These are phyloP conservation scores for Acanthamoeba royreba DNA, from an alignment of 208 protist genomes.

Conservation along the genomic window DNA sequence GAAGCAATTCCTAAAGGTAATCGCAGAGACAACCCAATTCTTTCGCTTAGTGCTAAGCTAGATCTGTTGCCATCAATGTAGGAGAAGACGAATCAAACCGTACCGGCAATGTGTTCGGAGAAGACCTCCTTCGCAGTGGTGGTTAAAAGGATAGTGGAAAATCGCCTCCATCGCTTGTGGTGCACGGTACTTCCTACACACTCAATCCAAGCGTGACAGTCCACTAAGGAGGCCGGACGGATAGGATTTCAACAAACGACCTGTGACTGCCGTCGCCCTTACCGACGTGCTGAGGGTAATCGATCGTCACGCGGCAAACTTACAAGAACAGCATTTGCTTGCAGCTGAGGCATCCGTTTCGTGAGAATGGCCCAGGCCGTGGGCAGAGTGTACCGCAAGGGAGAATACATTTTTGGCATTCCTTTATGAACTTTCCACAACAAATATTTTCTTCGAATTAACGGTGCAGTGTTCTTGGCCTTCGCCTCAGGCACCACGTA, in stretches of 20 bases:
- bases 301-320: neutral
- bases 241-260: neutral
- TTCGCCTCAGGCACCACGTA: no score
- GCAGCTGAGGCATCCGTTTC: neutral
- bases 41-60: neutral
- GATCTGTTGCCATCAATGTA: neutral
- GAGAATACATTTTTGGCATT: neutral
- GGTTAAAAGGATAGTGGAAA: neutral
- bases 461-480: no score
- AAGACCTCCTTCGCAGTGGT: neutral
- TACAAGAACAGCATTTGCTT: neutral
- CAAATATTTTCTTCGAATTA: no score
- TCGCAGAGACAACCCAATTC: neutral
- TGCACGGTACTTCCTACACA: neutral
- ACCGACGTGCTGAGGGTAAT: neutral
- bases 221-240: neutral
- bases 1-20: neutral
- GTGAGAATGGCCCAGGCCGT: no score
- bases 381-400: neutral
- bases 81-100: neutral
- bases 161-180: neutral
- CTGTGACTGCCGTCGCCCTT: neutral
- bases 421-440: neutral
- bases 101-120: neutral
- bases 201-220: no score